A percentile compares a stretch with the other conserved stretches of the same genome.
Conservation (phyloP, 306 rosid genomes). For the Prunus kanzakura region DNA sequence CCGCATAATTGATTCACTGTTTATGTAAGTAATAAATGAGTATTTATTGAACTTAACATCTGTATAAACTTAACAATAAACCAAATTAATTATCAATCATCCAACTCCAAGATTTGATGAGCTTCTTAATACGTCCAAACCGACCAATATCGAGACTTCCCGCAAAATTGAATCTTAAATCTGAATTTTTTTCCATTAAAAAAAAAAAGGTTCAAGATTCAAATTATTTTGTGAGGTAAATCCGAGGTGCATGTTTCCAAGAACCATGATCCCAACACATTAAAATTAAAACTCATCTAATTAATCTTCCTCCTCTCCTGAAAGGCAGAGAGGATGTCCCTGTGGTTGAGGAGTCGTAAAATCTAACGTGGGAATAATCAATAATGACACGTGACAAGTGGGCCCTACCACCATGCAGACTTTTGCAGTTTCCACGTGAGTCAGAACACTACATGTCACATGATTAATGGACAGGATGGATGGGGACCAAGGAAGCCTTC, state of each 20-base stretch:
- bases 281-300: not conserved
- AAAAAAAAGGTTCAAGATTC: too few species aligned
- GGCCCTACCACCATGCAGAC: conserved; percentile 25
- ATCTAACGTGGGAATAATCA: conserved; percentile 6
- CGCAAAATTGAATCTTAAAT: not conserved
- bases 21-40: not conserved
- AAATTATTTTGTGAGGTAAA: not conserved
- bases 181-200: not conserved
- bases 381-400: conserved; percentile 38
- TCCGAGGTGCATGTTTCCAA: conserved; percentile 22
- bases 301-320: not conserved
- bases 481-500: conserved; percentile 15
- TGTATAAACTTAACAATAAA: not conserved
- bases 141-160: conserved; percentile 16
- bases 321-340: not conserved
- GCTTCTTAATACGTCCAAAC: conserved; percentile 12
- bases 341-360: conserved; percentile 18
- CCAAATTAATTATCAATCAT: not conserved
- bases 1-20: not conserved
- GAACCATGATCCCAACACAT: conserved; percentile 26
- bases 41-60: not conserved
- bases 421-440: conserved; percentile 51
- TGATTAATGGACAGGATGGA: conserved; percentile 26
- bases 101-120: conserved; percentile 1
- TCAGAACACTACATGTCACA: conserved; percentile 28